Conservation (phyloP, 306 rosid species). For the Crotalaria pallida region DNA sequence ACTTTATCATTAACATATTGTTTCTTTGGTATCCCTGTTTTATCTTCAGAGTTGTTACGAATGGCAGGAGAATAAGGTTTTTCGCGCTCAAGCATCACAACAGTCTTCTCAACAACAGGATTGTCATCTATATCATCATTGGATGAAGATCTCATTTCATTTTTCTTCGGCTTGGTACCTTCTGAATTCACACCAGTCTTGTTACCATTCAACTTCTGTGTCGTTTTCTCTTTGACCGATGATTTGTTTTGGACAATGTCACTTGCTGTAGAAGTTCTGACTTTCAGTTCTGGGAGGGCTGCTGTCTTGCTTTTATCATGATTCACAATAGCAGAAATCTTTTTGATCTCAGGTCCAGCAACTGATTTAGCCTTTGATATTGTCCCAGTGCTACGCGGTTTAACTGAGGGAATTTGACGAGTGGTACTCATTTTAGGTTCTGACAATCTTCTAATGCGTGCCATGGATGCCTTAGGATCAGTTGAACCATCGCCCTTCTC, state of each 20-base stretch:
- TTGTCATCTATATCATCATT: conserved; percentile 54
- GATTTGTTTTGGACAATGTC: conserved; percentile 39
- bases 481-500: conserved; percentile 48
- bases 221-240: conserved; percentile 38
- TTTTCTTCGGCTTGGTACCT: conserved; percentile 42
- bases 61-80: conserved; percentile 39
- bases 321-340: conserved; percentile 74
- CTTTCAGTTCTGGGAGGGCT: conserved; percentile 88
- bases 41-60: conserved; percentile 33
- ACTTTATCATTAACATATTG: conserved; percentile 22
- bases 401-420: conserved; percentile 51
- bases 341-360: conserved; percentile 64
- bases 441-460: conserved; percentile 80
- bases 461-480: conserved; percentile 72
- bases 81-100: conserved; percentile 70
- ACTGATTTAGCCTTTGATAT: conserved; percentile 45
- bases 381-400: conserved; percentile 33
- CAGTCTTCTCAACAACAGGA: conserved; percentile 76
- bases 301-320: conserved; percentile 82
- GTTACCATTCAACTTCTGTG: conserved; percentile 36
- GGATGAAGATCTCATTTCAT: conserved; percentile 30
- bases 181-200: conserved; percentile 41
- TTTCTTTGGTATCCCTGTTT: conserved; percentile 15
- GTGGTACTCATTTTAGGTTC: conserved; percentile 67
- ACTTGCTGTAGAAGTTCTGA: conserved; percentile 63